These are phyloP conservation scores for Vitis amurensis DNA, from an alignment of 164 flowering plant species.

Conservation along the genomic window DNA sequence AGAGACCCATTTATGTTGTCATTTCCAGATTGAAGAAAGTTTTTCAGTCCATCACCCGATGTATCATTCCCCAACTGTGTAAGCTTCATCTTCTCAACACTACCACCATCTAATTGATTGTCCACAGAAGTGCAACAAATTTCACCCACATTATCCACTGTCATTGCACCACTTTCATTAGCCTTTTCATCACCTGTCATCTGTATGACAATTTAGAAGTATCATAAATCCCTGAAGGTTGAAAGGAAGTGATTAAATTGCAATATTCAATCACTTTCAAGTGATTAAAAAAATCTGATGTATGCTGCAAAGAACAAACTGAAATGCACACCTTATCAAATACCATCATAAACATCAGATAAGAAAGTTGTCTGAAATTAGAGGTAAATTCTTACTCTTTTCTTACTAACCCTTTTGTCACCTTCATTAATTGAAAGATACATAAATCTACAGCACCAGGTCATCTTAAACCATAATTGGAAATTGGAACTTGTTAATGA, in stretches of 20 bases:
- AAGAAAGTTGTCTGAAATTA: too few species aligned
- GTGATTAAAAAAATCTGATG: too few species aligned
- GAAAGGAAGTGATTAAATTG: too few species aligned
- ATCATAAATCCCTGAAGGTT: neutral
- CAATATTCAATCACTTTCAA: too few species aligned
- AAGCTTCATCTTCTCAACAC: constrained; percentile 31
- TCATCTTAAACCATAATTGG: too few species aligned
- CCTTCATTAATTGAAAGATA: neutral
- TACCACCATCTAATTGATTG: constrained; percentile 31
- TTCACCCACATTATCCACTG: constrained; percentile 26
- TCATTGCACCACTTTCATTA: constrained; percentile 29
- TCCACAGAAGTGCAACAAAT: constrained; percentile 27
- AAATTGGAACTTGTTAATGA: too few species aligned
- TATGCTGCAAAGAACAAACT: too few species aligned
- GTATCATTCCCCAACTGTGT: constrained; percentile 27
- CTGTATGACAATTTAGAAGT: constrained; percentile 30
- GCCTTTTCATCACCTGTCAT: constrained; percentile 39
- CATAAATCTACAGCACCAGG: neutral
- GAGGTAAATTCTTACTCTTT: neutral
- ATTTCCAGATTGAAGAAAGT: constrained; percentile 29
- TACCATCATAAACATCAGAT: neutral
- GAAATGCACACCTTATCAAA: too few species aligned
- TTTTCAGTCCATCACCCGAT: constrained; percentile 29
- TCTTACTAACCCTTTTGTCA: neutral
- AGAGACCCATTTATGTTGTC: constrained; percentile 30